Evolutionary conservation across 2,329 filamentous ascomycete genomes (phyloP).

Genomic region (Colletotrichum musae): DNA sequence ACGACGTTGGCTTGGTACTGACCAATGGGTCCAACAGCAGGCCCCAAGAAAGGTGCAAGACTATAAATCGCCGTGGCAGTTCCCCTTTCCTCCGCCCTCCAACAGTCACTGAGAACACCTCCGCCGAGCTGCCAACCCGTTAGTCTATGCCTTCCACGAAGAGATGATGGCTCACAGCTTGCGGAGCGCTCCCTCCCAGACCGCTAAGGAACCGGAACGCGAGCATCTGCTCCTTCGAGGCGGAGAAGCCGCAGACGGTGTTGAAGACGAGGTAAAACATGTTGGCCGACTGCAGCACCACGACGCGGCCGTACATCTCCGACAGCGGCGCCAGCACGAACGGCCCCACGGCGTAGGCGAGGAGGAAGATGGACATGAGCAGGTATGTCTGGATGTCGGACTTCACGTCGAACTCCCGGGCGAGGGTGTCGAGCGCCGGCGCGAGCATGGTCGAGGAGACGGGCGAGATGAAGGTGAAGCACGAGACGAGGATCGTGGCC

Average conservation of each 20-base stretch:
- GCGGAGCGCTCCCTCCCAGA: slow-evolving; percentile 60
- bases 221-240: slow-evolving; percentile 62
- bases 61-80: slow-evolving; percentile 51
- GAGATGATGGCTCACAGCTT: slow-evolving; percentile 53
- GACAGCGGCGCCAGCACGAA: slow-evolving; percentile 66
- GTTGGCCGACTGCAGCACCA: slow-evolving; percentile 61
- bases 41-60: slow-evolving; percentile 60
- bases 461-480: slow-evolving; percentile 68
- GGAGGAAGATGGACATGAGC: slow-evolving; percentile 72
- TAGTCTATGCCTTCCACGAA: not conserved
- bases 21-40: slow-evolving; percentile 58
- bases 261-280: slow-evolving; percentile 69
- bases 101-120: slow-evolving; percentile 64
- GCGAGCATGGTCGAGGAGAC: slow-evolving; percentile 67
- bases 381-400: slow-evolving; percentile 62
- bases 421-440: slow-evolving; percentile 61
- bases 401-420: slow-evolving; percentile 59
- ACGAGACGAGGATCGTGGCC: slow-evolving; percentile 53
- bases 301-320: slow-evolving; percentile 65
- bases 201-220: slow-evolving; percentile 66
- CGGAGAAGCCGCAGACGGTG: slow-evolving; percentile 64
- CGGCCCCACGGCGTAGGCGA: slow-evolving; percentile 69
- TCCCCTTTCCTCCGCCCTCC: slow-evolving; percentile 57
- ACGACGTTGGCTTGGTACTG: not conserved
- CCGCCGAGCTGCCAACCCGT: slow-evolving; percentile 56